These are phyloP conservation scores for Ascochyta viciae-villosae DNA, from an alignment of 2,329 filamentous ascomycete species.

Conservation along the genomic window DNA sequence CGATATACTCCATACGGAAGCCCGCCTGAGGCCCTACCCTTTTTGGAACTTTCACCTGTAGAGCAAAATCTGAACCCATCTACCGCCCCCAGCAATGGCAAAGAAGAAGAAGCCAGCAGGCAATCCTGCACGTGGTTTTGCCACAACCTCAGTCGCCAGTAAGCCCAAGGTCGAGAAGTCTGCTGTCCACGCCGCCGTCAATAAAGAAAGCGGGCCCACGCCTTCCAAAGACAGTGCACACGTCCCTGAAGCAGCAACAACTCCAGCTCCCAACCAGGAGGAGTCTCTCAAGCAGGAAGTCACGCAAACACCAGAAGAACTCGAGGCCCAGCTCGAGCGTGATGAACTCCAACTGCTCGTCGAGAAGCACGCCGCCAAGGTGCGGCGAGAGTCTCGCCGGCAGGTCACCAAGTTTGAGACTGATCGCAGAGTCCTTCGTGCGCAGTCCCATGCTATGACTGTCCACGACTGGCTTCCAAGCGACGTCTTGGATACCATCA, in stretches of 20 bases:
- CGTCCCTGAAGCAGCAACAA: slow-evolving; percentile 9
- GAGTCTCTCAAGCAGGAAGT: slow-evolving; percentile 44
- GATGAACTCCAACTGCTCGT: slow-evolving; percentile 88
- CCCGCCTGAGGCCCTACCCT: slow-evolving; percentile 27
- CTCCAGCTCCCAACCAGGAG: slow-evolving; percentile 7
- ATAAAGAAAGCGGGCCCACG: slow-evolving; percentile 12
- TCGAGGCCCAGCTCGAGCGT: slow-evolving; percentile 86
- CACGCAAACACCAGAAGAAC: slow-evolving; percentile 78
- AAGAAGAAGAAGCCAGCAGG: slow-evolving; percentile 92
- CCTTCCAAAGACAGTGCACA: slow-evolving; percentile 24
- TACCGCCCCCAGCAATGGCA: slow-evolving; percentile 64
- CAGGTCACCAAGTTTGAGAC: slow-evolving; percentile 82
- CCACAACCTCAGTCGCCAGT: slow-evolving; percentile 89
- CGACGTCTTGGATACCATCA: slow-evolving; percentile 78
- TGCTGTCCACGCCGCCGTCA: slow-evolving; percentile 25
- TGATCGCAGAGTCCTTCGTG: slow-evolving; percentile 80
- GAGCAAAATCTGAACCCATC: slow-evolving; percentile 8
- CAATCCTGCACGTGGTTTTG: slow-evolving; percentile 91
- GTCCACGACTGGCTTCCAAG: slow-evolving; percentile 79
- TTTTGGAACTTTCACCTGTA: slow-evolving; percentile 20
- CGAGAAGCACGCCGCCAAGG: slow-evolving; percentile 81
- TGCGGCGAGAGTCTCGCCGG: slow-evolving; percentile 77
- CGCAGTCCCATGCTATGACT: slow-evolving; percentile 76
- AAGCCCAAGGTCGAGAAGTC: slow-evolving; percentile 66
- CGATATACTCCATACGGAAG: slow-evolving; percentile 45